Evolutionary conservation across 2,329 filamentous ascomycete genomes (phyloP).

Genomic region (Pseudogymnoascus verrucosus): DNA sequence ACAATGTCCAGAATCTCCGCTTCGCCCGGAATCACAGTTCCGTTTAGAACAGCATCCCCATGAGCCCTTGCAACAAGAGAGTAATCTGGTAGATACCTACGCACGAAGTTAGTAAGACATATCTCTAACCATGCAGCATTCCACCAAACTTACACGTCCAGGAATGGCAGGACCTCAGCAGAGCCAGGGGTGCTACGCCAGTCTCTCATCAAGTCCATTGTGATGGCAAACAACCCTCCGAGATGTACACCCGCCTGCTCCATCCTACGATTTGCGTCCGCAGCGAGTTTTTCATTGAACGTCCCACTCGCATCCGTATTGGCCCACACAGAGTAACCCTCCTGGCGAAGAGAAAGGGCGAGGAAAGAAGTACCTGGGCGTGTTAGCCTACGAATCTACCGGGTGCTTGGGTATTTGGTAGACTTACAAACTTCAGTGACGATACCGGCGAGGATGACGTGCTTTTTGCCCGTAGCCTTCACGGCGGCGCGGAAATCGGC

Average conservation of each 20-base stretch:
- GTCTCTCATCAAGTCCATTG: slow-evolving; percentile 26
- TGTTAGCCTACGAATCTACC: background rate
- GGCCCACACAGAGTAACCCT: slow-evolving; percentile 66
- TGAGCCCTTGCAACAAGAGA: slow-evolving; percentile 55
- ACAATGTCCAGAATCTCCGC: slow-evolving; percentile 18
- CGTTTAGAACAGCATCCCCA: slow-evolving; percentile 50
- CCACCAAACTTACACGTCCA: slow-evolving; percentile 41
- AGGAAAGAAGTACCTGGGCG: slow-evolving; percentile 57
- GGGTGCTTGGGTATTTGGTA: background rate
- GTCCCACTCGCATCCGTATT: slow-evolving; percentile 67
- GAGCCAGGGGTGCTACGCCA: slow-evolving; percentile 37
- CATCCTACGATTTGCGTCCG: slow-evolving; percentile 61
- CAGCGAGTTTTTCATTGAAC: slow-evolving; percentile 50
- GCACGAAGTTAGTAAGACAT: slow-evolving; percentile 4
- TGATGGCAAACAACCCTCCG: slow-evolving; percentile 24
- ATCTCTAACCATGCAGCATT: background rate
- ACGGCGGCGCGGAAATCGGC: slow-evolving; percentile 58
- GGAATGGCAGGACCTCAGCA: slow-evolving; percentile 50
- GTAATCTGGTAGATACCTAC: slow-evolving; percentile 53
- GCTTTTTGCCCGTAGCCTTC: slow-evolving; percentile 54
- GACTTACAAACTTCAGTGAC: slow-evolving; percentile 61
- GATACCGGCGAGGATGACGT: slow-evolving; percentile 66
- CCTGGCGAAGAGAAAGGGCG: slow-evolving; percentile 61
- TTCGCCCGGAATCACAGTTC: slow-evolving; percentile 51
- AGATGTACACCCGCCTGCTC: slow-evolving; percentile 54